Evolutionary conservation across 164 flowering plant species (phyloP).

Genomic region (Cinnamomum chago): DNA sequence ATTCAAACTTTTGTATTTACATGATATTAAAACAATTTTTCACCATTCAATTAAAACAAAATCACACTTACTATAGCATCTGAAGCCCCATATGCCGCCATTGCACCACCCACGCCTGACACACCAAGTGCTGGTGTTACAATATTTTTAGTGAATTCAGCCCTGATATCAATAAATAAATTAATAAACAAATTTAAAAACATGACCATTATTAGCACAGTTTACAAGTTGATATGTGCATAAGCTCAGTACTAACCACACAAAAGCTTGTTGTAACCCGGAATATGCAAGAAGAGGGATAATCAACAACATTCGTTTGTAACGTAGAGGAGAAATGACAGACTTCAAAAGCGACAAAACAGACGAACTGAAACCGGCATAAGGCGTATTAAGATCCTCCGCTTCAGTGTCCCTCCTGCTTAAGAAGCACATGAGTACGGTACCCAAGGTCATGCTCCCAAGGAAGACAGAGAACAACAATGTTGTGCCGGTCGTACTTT

Average conservation of each 20-base stretch:
- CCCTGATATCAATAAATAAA: constrained; percentile 41
- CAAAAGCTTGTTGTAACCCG: constrained; percentile 97
- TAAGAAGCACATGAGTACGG: constrained; percentile 75
- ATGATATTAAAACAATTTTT: too few relatives aligned
- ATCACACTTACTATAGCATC: constrained; percentile 78
- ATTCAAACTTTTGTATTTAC: too few relatives aligned
- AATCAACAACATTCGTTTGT: constrained; percentile 62
- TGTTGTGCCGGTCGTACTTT: constrained; percentile 59
- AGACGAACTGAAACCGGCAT: constrained; percentile 34
- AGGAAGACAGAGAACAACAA: constrained; percentile 72
- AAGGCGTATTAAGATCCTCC: constrained; percentile 33
- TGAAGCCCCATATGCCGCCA: constrained; percentile 88
- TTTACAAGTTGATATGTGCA: neutral
- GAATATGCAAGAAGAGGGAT: constrained; percentile 89
- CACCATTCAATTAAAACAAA: neutral
- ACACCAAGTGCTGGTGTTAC: constrained; percentile 77
- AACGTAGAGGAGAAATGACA: constrained; percentile 50
- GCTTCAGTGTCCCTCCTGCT: constrained; percentile 39
- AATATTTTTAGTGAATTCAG: constrained; percentile 73
- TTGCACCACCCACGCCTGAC: constrained; percentile 87
- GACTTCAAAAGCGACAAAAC: constrained; percentile 38
- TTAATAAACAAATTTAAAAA: neutral
- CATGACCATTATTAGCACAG: neutral
- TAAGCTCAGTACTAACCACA: constrained; percentile 47
- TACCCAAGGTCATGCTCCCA: constrained; percentile 72